These are phyloP conservation scores for Fragaria iinumae DNA, from an alignment of 306 rosid species.

Conservation along the genomic window DNA sequence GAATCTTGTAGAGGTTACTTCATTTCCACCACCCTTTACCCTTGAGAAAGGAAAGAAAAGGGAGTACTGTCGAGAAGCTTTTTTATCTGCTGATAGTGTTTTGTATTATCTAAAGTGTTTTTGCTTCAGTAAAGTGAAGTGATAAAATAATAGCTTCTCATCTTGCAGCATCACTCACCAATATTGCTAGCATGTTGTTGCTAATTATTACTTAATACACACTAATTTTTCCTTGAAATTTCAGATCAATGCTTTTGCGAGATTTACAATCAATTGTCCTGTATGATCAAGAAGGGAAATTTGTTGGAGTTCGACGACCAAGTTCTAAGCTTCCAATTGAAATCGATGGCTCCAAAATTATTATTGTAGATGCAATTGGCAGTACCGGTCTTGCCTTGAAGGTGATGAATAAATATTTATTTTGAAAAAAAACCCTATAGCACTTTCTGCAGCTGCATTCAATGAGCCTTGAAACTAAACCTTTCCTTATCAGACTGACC, in stretches of 20 bases:
- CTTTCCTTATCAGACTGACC: constrained; percentile 68
- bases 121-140: neutral
- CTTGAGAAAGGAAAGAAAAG: neutral
- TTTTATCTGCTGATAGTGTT: neutral
- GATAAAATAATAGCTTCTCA: neutral
- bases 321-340: constrained; percentile 84
- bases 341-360: constrained; percentile 66
- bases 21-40: neutral
- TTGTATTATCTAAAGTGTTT: neutral
- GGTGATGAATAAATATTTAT: constrained; percentile 38
- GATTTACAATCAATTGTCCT: constrained; percentile 87
- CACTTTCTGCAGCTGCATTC: constrained; percentile 17
- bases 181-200: neutral
- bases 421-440: neutral
- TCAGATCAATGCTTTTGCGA: constrained; percentile 96
- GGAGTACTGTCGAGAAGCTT: neutral
- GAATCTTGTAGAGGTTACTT: neutral
- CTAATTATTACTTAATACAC: neutral
- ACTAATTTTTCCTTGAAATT: constrained; percentile 22
- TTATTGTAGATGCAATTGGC: constrained; percentile 86
- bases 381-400: constrained; percentile 90
- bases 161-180: neutral
- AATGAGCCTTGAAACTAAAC: constrained; percentile 19
- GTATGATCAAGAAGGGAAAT: constrained; percentile 82
- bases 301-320: constrained; percentile 88